Evolutionary conservation across 805 yeast genomes (phyloP).

Genomic region (Nakazawaea ernobii): DNA sequence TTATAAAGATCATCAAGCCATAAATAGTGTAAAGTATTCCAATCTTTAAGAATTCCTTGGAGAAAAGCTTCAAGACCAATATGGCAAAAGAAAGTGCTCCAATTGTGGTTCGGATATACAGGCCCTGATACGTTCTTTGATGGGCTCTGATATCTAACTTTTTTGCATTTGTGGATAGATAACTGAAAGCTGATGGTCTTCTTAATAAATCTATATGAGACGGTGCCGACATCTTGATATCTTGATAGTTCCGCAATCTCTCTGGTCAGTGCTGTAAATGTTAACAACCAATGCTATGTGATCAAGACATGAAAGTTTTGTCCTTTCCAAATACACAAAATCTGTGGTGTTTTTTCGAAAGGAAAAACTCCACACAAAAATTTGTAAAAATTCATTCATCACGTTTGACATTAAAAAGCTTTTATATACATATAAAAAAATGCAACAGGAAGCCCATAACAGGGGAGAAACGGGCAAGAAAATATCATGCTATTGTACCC

Average conservation of each 20-base stretch:
- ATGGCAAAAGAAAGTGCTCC: slow-evolving; percentile 62
- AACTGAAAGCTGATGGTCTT: slow-evolving; percentile 26
- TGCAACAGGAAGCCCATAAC: no score
- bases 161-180: slow-evolving; percentile 32
- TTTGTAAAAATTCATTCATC: no score
- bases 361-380: no score
- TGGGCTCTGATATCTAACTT: slow-evolving; percentile 58
- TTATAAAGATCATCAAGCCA: slow-evolving; percentile 39
- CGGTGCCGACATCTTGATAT: neutral
- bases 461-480: neutral
- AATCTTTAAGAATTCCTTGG: slow-evolving; percentile 56
- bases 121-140: slow-evolving; percentile 82
- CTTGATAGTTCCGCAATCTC: no score
- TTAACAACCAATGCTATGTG: no score
- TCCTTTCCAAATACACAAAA: no score
- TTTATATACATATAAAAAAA: no score
- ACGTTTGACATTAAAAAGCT: no score
- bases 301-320: no score
- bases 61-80: slow-evolving; percentile 58
- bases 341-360: no score
- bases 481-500: slow-evolving; percentile 59
- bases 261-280: no score
- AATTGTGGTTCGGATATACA: slow-evolving; percentile 68
- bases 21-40: slow-evolving; percentile 63
- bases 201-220: slow-evolving; percentile 9